Conservation (phyloP, 2,329 filamentous ascomycete species). For the Scleromitrula shiraiana region DNA sequence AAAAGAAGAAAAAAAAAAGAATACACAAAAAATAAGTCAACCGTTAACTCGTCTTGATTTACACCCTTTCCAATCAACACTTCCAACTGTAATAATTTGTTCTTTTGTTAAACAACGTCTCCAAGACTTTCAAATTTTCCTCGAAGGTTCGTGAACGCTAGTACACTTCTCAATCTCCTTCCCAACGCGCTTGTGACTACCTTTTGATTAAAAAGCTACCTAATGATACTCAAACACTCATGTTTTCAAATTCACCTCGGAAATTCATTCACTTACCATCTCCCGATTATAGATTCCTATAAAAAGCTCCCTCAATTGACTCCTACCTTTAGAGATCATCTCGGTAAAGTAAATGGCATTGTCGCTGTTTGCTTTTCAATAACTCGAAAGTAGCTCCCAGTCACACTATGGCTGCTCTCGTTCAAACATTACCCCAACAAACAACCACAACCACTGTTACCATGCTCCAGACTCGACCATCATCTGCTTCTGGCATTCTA, state of each 20-base stretch:
- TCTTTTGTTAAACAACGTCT: constrained; percentile 15
- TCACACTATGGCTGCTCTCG: constrained; percentile 71
- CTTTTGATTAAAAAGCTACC: background rate
- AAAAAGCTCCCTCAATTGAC: background rate
- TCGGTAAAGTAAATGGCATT: constrained; percentile 15
- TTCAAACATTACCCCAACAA: constrained; percentile 73
- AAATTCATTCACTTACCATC: constrained; percentile 5
- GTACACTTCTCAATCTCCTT: constrained; percentile 10
- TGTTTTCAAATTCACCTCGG: constrained; percentile 11
- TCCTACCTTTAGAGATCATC: constrained; percentile 8
- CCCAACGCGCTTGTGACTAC: constrained; percentile 11
- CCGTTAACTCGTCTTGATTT: constrained; percentile 32
- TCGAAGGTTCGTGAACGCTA: constrained; percentile 26
- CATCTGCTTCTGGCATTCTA: constrained; percentile 50
- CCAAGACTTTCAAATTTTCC: constrained; percentile 11
- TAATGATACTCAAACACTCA: background rate
- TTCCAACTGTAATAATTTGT: constrained; percentile 26
- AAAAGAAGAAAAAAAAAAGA: too few species aligned
- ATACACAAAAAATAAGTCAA: constrained; percentile 26
- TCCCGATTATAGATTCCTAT: constrained; percentile 12
- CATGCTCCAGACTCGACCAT: constrained; percentile 67
- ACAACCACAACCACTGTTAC: constrained; percentile 62
- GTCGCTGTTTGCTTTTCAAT: constrained; percentile 21
- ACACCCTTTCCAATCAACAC: constrained; percentile 14
- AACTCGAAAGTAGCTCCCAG: constrained; percentile 11